Evolutionary conservation across 257 asterid genomes (phyloP), one percentile per base, ranked within the genome.

Genomic region (Misopates orontium): DNA sequence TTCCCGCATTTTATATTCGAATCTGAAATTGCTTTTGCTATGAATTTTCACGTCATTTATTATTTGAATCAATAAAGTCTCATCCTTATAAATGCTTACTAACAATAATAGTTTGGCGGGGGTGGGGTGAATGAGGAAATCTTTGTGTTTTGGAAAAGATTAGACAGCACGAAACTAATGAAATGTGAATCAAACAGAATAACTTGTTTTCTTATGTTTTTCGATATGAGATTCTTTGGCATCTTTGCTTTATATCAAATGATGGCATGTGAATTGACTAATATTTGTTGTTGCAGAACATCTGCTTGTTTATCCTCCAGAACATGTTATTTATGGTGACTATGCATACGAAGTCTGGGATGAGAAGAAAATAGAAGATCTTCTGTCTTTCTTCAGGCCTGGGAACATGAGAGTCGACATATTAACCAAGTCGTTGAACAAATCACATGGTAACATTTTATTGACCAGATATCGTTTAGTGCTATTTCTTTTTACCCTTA

Each of bases 321-420:
- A 82, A 75, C 95, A 94, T 77, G 90, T 84, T 73, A 87, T 94
- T 47, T 94, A 85, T 78, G 97, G 91, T 61, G 95, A 84, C 79
- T 94, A 86, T 66, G 96, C 99, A 10, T 86, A 84, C 56, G 84
- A 84, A 77, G 69, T 90, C 67, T 94, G 97, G 97, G 99, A 90
- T 77, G 86, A 75, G 60, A 77, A 80, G 77, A 80, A 79, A 85
- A 84, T 94, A 67, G 86, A 81, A 71, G 54, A 78, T 72, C 72
- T 90, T 48, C 61, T 90, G 84, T 85, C 76, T 56, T 94, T 79
- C 82, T 88, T 90, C 88, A 79, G 68, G 80, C 96, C 96, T 32
- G 87, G 90, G 74, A 94, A 94, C 85, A 94, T 94, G 99, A 83
- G 99, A 80, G 86, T 86, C 64, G 99, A 94, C 60, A 5, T 94